A percentile compares a stretch with the other conserved stretches of the same genome.
Evolutionary conservation across 108 stramenopile species (phyloP).

Genomic region (Cylindrotheca fusiformis): DNA sequence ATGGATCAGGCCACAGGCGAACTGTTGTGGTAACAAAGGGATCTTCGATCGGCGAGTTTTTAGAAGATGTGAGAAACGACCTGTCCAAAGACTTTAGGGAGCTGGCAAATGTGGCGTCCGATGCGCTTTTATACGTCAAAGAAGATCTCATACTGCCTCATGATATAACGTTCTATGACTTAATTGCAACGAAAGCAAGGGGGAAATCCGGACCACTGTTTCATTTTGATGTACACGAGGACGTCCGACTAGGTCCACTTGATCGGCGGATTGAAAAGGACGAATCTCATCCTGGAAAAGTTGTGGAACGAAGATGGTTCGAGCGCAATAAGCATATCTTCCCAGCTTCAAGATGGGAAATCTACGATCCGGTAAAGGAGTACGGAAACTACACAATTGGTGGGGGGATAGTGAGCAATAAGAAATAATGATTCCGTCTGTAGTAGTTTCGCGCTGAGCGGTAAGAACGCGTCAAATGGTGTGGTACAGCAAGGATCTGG

Average conservation of each 20-base stretch:
- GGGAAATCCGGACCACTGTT: slow-evolving; percentile 96
- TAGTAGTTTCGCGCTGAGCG: no score
- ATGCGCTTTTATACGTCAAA: slow-evolving; percentile 96
- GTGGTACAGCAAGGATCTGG: no score
- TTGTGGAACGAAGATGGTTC: slow-evolving; percentile 94
- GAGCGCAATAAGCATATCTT: slow-evolving; percentile 99
- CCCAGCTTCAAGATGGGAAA: slow-evolving; percentile 96
- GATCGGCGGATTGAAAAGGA: slow-evolving; percentile 94
- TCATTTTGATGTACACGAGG: slow-evolving; percentile 96
- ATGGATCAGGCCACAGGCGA: slow-evolving; percentile 94
- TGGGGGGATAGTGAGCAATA: slow-evolving; percentile 79
- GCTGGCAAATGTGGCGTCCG: slow-evolving; percentile 67
- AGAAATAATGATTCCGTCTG: slow-evolving; percentile 3
- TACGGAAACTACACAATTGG: slow-evolving; percentile 89
- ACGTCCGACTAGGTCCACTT: slow-evolving; percentile 82
- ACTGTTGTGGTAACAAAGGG: slow-evolving; percentile 77
- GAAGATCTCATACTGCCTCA: slow-evolving; percentile 98
- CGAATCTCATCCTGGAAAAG: slow-evolving; percentile 96
- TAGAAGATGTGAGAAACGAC: slow-evolving; percentile 82
- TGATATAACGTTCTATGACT: slow-evolving; percentile 94
- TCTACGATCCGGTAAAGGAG: slow-evolving; percentile 91
- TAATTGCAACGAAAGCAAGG: slow-evolving; percentile 94
- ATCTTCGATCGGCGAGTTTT: slow-evolving; percentile 83
- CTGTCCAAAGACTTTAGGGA: slow-evolving; percentile 83
- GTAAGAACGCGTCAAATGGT: no score